A percentile compares a stretch with the other conserved stretches of the same genome.
Conservation (phyloP, 139 green algal genomes). For the Raphidocelis subcapitata region DNA sequence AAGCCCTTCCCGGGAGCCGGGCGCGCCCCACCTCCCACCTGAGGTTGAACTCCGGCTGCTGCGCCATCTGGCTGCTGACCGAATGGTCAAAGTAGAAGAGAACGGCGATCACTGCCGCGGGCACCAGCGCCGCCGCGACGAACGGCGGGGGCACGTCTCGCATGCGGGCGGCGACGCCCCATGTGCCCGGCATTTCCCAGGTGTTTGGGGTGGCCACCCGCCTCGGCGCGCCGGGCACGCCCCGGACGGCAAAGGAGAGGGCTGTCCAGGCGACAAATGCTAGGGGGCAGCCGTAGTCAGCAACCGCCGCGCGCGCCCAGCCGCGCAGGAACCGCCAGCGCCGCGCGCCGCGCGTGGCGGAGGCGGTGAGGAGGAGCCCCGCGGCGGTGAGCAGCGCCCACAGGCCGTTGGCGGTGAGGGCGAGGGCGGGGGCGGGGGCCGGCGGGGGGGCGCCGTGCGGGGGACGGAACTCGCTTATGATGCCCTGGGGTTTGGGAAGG, state of each 20-base stretch:
- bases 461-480: constrained; percentile 35
- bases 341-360: constrained; percentile 51
- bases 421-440: not conserved
- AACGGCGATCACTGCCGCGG: constrained; percentile 76
- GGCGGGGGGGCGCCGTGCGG: too few species aligned
- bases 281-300: constrained; percentile 80
- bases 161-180: constrained; percentile 35
- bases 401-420: constrained; percentile 68
- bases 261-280: constrained; percentile 69
- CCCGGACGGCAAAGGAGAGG: constrained; percentile 57
- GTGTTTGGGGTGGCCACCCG: constrained; percentile 64
- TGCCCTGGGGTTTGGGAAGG: constrained; percentile 15
- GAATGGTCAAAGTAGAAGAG: constrained; percentile 94
- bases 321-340: constrained; percentile 60
- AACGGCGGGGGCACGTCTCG: constrained; percentile 46
- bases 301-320: constrained; percentile 54
- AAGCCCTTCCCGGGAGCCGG: too few species aligned
- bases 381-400: constrained; percentile 72
- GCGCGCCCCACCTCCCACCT: too few species aligned
- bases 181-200: constrained; percentile 49
- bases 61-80: constrained; percentile 74
- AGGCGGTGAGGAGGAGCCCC: constrained; percentile 47
- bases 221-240: constrained; percentile 49
- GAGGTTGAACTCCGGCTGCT: constrained; percentile 70
- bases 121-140: constrained; percentile 76